These are phyloP conservation scores for Trichomonas gallinae DNA, from an alignment of 208 protist species.

Conservation along the genomic window DNA sequence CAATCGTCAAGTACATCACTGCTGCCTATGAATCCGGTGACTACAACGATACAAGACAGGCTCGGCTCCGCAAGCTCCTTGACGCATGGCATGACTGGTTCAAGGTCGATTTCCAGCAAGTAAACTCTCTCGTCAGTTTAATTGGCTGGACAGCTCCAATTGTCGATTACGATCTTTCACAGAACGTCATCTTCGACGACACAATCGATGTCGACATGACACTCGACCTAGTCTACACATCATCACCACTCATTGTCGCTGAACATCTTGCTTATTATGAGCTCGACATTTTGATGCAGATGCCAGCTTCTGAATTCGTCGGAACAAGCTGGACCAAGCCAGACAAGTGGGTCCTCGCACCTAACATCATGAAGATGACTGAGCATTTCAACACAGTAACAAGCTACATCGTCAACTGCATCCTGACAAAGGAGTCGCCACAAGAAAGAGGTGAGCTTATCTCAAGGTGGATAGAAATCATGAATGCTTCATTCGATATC, in stretches of 20 bases:
- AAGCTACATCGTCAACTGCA: neutral
- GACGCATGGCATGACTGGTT: neutral
- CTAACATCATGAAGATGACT: conserved; percentile 1
- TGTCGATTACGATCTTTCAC: neutral
- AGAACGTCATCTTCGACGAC: neutral
- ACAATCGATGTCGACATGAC: neutral
- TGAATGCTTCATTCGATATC: neutral
- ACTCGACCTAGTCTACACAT: neutral
- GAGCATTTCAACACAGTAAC: neutral
- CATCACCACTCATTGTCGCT: neutral
- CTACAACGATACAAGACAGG: neutral
- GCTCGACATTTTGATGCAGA: neutral
- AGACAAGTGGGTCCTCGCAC: neutral
- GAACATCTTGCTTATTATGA: neutral
- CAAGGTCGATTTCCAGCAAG: neutral
- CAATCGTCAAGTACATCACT: neutral
- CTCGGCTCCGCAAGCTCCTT: neutral
- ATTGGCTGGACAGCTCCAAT: neutral
- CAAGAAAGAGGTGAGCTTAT: neutral
- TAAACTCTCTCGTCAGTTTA: neutral
- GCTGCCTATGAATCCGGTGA: neutral
- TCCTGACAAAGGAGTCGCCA: neutral
- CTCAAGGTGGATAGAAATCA: neutral
- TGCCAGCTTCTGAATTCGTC: neutral
- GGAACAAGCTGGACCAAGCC: neutral